Conservation (phyloP, 805 yeast species). For the Pichia scutulata region DNA sequence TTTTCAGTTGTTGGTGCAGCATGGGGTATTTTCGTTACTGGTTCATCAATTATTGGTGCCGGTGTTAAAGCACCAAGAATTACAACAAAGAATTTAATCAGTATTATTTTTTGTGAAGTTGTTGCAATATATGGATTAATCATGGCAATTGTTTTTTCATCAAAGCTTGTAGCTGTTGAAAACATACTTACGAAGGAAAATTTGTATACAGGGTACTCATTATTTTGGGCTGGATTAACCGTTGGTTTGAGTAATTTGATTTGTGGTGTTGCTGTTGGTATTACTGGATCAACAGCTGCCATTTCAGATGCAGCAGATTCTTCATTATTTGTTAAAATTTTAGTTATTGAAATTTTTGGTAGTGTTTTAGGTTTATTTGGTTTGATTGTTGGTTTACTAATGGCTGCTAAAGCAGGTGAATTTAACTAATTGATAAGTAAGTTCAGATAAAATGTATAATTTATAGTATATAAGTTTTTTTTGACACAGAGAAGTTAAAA, state of each 20-base stretch:
- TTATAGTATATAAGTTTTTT: background rate
- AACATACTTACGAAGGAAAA: slow-evolving; percentile 71
- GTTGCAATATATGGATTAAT: slow-evolving; percentile 97
- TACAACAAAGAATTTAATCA: slow-evolving; percentile 92
- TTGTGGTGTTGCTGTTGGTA: slow-evolving; percentile 95
- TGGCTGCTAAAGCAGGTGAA: slow-evolving; percentile 94
- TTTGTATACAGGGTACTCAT: slow-evolving; percentile 87
- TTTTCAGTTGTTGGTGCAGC: slow-evolving; percentile 96
- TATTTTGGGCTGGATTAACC: slow-evolving; percentile 97
- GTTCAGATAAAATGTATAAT: background rate
- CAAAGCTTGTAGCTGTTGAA: slow-evolving; percentile 70
- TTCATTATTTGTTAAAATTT: slow-evolving; percentile 85
- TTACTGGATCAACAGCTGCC: slow-evolving; percentile 98
- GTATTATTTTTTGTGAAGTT: slow-evolving; percentile 97
- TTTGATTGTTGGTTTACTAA: slow-evolving; percentile 89
- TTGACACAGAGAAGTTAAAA: background rate
- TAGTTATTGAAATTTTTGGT: slow-evolving; percentile 96
- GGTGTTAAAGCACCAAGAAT: slow-evolving; percentile 97
- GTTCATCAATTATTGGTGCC: slow-evolving; percentile 91
- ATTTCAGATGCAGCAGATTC: slow-evolving; percentile 97
- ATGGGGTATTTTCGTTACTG: slow-evolving; percentile 97
- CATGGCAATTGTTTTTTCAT: slow-evolving; percentile 93
- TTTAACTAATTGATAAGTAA: slow-evolving; percentile 43
- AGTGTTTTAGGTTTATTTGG: slow-evolving; percentile 94
- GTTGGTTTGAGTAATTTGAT: slow-evolving; percentile 90